Conservation (phyloP, 1,284 basidiomycete species). For the Pseudozyma sp. region DNA sequence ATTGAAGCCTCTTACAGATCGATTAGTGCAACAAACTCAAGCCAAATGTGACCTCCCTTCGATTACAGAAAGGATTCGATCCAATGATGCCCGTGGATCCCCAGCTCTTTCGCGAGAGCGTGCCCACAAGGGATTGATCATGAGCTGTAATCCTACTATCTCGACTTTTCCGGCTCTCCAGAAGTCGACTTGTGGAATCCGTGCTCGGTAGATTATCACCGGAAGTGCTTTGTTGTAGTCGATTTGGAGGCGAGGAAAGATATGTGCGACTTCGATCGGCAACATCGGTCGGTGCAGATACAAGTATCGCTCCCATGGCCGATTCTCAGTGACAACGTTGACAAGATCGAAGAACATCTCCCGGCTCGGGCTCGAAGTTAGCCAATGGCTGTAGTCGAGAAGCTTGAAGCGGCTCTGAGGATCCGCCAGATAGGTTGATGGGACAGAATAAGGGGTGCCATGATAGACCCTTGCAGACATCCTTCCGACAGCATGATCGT, state of each 20-base stretch:
- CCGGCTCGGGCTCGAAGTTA: not conserved
- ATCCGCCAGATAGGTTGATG: not conserved
- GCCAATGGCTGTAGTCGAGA: not conserved
- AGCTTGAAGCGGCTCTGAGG: not conserved
- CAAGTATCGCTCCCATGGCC: not conserved
- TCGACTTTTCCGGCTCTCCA: constrained; percentile 8
- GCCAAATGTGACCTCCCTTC: too few relatives aligned
- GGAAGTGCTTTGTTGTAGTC: constrained; percentile 5
- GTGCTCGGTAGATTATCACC: not conserved
- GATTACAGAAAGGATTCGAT: too few relatives aligned
- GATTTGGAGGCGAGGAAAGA: constrained; percentile 5
- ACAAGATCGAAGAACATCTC: not conserved
- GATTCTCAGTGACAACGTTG: too few relatives aligned
- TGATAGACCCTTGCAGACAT: not conserved
- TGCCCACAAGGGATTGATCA: not conserved
- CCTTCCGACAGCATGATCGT: not conserved
- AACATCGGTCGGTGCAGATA: constrained; percentile 8
- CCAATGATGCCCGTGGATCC: too few relatives aligned
- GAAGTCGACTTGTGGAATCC: constrained; percentile 1
- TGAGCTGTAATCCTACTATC: not conserved
- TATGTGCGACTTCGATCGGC: constrained; percentile 2
- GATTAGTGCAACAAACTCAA: too few relatives aligned
- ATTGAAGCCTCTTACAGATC: too few relatives aligned
- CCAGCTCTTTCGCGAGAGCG: too few relatives aligned
- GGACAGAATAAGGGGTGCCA: not conserved